Conservation (phyloP, 352 stramenopile genomes). For the Globisporangium alternatum region DNA sequence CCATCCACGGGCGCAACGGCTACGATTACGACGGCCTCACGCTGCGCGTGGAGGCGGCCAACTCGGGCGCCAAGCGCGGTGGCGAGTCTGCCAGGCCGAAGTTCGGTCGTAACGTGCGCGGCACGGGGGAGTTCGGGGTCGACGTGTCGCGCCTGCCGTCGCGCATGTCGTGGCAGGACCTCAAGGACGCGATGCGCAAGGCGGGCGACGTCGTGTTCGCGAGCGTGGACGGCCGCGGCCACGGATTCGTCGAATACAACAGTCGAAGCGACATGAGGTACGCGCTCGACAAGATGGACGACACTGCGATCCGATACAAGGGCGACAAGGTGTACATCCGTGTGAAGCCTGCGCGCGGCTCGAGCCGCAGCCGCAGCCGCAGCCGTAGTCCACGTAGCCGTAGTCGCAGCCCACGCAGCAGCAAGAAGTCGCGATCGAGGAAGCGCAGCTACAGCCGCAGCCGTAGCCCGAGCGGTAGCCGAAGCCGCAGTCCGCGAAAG, state of each 20-base stretch:
- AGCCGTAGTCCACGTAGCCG: conserved; percentile 35
- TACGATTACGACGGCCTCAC: conserved; percentile 61
- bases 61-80: conserved; percentile 27
- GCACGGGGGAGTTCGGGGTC: conserved; percentile 51
- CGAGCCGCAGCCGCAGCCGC: conserved; percentile 35
- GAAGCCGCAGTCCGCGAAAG: conserved; percentile 22
- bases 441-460: conserved; percentile 34
- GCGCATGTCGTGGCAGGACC: conserved; percentile 58
- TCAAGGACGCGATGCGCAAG: conserved; percentile 71
- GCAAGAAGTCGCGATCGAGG: conserved; percentile 24
- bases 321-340: conserved; percentile 52
- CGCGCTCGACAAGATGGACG: conserved; percentile 63
- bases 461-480: conserved; percentile 23
- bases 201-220: conserved; percentile 64
- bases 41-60: conserved; percentile 55
- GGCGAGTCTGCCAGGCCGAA: conserved; percentile 17
- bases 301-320: conserved; percentile 52
- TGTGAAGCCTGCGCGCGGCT: conserved; percentile 29
- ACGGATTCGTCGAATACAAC: conserved; percentile 63
- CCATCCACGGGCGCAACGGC: conserved; percentile 44
- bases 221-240: conserved; percentile 65
- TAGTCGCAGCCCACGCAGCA: conserved; percentile 35
- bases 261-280: conserved; percentile 73
- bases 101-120: conserved; percentile 47
- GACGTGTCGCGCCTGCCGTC: conserved; percentile 54